Conservation (phyloP, 148 eudicot genomes). For the Heliosperma pusillum region DNA sequence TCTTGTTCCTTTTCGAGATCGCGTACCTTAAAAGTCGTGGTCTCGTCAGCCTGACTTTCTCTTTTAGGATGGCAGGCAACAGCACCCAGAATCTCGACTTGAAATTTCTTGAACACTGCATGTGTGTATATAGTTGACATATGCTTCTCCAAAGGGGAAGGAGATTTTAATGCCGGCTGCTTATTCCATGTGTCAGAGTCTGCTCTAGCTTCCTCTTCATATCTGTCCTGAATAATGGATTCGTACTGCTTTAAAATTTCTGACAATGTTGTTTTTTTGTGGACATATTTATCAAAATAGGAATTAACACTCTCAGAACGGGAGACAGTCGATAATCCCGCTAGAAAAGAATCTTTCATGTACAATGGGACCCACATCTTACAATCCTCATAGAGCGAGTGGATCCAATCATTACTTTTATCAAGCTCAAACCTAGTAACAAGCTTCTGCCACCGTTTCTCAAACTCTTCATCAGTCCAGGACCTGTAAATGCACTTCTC, state of each 20-base stretch:
- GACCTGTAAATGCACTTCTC: slow-evolving; percentile 83
- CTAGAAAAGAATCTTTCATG: slow-evolving; percentile 62
- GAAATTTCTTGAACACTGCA: slow-evolving; percentile 83
- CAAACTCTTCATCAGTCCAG: slow-evolving; percentile 73
- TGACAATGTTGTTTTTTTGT: slow-evolving; percentile 73
- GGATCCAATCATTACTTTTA: slow-evolving; percentile 63
- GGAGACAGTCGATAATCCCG: slow-evolving; percentile 76
- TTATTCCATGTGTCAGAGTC: slow-evolving; percentile 88
- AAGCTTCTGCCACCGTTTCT: slow-evolving; percentile 84
- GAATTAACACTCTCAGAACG: slow-evolving; percentile 88
- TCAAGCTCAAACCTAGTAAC: slow-evolving; percentile 55
- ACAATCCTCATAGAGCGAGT: slow-evolving; percentile 64
- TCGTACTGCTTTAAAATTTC: slow-evolving; percentile 86
- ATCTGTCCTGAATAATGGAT: slow-evolving; percentile 72
- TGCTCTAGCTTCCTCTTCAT: slow-evolving; percentile 95
- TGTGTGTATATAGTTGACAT: slow-evolving; percentile 61
- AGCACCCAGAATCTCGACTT: slow-evolving; percentile 84
- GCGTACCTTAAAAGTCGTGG: slow-evolving; percentile 56
- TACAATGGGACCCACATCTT: slow-evolving; percentile 69
- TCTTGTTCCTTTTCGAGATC: slow-evolving; percentile 69
- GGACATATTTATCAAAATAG: slow-evolving; percentile 89
- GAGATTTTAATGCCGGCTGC: slow-evolving; percentile 73
- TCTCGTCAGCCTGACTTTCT: slow-evolving; percentile 56
- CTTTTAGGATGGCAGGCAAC: slow-evolving; percentile 80
- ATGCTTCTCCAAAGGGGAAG: slow-evolving; percentile 97